Evolutionary conservation across 495 filamentous ascomycete genomes (phyloP).

Genomic region (Physcia stellaris): DNA sequence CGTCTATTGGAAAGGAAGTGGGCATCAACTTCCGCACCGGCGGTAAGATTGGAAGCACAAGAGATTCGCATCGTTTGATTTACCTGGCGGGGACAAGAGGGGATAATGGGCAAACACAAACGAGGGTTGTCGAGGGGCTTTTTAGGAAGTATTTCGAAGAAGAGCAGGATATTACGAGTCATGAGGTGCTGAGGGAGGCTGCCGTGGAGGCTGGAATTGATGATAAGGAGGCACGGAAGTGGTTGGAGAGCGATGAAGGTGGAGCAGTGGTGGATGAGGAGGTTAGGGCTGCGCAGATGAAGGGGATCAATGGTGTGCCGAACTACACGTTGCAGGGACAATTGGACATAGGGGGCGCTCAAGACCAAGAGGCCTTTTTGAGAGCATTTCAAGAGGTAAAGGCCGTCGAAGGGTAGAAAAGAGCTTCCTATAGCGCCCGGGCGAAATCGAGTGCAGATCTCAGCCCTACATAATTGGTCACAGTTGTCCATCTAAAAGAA

Average conservation of each 20-base stretch:
- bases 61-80: constrained; percentile 63
- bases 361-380: constrained; percentile 44
- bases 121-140: constrained; percentile 49
- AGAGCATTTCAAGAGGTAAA: constrained; percentile 41
- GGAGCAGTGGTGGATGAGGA: constrained; percentile 59
- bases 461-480: too few relatives aligned
- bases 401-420: too few relatives aligned
- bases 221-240: constrained; percentile 39
- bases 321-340: constrained; percentile 55
- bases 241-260: constrained; percentile 49
- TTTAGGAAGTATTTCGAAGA: constrained; percentile 68
- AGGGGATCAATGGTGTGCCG: constrained; percentile 57
- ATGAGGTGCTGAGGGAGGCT: constrained; percentile 42
- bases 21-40: constrained; percentile 63
- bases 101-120: constrained; percentile 41
- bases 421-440: too few relatives aligned
- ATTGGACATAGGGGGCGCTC: constrained; percentile 50
- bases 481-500: too few relatives aligned
- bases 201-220: constrained; percentile 46
- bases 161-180: constrained; percentile 60
- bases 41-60: constrained; percentile 63
- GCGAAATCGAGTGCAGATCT: too few relatives aligned
- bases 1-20: constrained; percentile 39
- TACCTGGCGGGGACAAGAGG: constrained; percentile 51
- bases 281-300: constrained; percentile 41